Conservation (phyloP, 1,284 basidiomycete genomes). For the Irpex sp. region DNA sequence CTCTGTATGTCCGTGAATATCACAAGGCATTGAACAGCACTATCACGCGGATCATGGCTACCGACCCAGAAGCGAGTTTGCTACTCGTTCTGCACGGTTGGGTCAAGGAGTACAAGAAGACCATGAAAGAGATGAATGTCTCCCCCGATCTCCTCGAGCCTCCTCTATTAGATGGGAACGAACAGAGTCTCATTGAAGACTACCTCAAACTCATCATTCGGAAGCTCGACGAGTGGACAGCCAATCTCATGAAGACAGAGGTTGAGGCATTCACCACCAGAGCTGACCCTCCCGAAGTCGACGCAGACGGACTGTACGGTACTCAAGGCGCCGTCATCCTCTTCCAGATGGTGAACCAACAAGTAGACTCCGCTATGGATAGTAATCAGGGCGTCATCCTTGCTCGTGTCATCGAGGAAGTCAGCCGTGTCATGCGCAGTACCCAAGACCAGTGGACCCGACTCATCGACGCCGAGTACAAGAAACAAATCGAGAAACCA, state of each 20-base stretch:
- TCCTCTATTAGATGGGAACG: conserved; percentile 89
- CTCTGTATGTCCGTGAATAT: conserved; percentile 85
- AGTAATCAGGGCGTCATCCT: conserved; percentile 95
- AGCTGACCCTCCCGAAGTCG: conserved; percentile 83
- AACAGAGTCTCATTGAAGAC: conserved; percentile 92
- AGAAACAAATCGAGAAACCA: conserved; percentile 84
- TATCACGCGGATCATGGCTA: conserved; percentile 68
- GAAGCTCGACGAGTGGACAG: conserved; percentile 97
- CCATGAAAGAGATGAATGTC: conserved; percentile 91
- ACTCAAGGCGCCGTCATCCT: conserved; percentile 92
- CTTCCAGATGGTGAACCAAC: conserved; percentile 99
- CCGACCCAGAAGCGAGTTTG: conserved; percentile 83
- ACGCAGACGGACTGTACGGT: conserved; percentile 87
- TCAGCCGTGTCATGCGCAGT: conserved; percentile 86
- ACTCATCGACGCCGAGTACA: conserved; percentile 82
- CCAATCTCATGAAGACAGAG: conserved; percentile 92
- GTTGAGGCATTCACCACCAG: conserved; percentile 82
- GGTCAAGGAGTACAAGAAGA: conserved; percentile 93
- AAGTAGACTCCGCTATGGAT: conserved; percentile 92
- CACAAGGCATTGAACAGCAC: conserved; percentile 85
- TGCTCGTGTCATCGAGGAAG: conserved; percentile 86
- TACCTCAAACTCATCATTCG: conserved; percentile 91
- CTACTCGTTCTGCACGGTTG: conserved; percentile 88
- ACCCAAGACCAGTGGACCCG: conserved; percentile 89
- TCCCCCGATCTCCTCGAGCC: conserved; percentile 82